phyloP scores from a whole-genome alignment of 768 basidiomycete genomes.

The Amanita thiersii region DNA sequence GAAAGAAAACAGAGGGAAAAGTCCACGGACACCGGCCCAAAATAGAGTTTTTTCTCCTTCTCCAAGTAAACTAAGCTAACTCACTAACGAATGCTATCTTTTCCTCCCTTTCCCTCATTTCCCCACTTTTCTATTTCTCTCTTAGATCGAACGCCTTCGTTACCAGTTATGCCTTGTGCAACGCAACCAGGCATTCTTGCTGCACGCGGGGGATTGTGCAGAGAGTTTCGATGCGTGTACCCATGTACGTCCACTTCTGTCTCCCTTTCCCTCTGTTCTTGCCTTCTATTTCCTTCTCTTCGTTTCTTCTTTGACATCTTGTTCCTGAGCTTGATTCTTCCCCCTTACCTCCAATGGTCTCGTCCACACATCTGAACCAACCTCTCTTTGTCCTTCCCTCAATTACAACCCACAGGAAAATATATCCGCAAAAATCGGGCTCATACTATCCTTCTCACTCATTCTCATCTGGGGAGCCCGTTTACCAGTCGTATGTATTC shows the following conservation, averaged over 20 bases:
- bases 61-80: conserved; percentile 5
- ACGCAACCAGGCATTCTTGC: conserved; percentile 81
- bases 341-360: conserved; percentile 1
- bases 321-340: conserved; percentile 8
- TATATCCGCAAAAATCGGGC: conserved; percentile 79
- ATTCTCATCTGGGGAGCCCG: conserved; percentile 93
- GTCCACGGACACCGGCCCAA: conserved; percentile 21
- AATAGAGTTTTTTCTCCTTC: conserved; percentile 8
- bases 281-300: background rate
- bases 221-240: conserved; percentile 91
- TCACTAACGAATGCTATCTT: too few relatives aligned
- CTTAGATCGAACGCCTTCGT: conserved; percentile 77
- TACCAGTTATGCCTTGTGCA: conserved; percentile 77
- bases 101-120: background rate
- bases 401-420: too few relatives aligned
- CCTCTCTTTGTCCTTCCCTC: conserved; percentile 8
- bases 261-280: conserved; percentile 1
- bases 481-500: conserved; percentile 70
- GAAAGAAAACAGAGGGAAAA: too few relatives aligned
- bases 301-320: conserved; percentile 10
- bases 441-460: conserved; percentile 92
- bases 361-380: background rate
- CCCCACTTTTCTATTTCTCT: conserved; percentile 4
- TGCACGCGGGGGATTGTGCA: conserved; percentile 98
- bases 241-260: conserved; percentile 41